A percentile compares a stretch with the other conserved stretches of the same genome.
Conservation (phyloP, 2,329 filamentous ascomycete genomes). For the Seiridium cupressi region DNA sequence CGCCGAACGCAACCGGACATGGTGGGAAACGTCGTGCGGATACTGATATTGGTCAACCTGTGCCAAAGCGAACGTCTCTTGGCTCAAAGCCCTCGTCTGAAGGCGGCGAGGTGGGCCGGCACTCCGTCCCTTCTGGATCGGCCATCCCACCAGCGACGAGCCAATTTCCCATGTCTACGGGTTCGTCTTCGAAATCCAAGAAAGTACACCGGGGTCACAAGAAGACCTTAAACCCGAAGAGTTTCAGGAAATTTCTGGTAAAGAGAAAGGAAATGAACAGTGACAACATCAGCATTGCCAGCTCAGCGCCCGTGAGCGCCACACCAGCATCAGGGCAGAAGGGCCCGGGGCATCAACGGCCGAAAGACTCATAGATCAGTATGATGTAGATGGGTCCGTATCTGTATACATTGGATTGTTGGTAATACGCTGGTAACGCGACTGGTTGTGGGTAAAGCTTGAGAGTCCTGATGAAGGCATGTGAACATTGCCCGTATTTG, state of each 20-base stretch:
- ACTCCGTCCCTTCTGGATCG: not conserved
- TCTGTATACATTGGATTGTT: no score
- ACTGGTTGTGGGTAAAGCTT: no score
- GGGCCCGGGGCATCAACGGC: not conserved
- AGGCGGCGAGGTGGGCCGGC: not conserved
- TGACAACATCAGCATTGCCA: slow-evolving; percentile 5
- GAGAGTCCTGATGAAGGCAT: no score
- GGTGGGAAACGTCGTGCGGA: not conserved
- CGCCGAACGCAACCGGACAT: no score
- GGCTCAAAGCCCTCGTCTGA: not conserved
- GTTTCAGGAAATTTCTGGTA: not conserved
- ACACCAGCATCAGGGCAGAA: not conserved
- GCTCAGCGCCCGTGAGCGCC: not conserved
- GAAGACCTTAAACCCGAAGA: not conserved
- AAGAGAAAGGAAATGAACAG: not conserved
- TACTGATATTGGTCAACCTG: not conserved
- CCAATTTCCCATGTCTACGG: not conserved
- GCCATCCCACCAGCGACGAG: not conserved
- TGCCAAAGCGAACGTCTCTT: not conserved
- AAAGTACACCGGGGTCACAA: not conserved
- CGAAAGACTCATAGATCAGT: not conserved
- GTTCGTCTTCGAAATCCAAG: not conserved
- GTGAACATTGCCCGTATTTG: no score
- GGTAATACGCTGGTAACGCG: no score
- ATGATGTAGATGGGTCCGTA: not conserved